A percentile compares a stretch with the other conserved stretches of the same genome.
phyloP scores from a whole-genome alignment of 208 protist species.

The Wallacemonas sp. region DNA sequence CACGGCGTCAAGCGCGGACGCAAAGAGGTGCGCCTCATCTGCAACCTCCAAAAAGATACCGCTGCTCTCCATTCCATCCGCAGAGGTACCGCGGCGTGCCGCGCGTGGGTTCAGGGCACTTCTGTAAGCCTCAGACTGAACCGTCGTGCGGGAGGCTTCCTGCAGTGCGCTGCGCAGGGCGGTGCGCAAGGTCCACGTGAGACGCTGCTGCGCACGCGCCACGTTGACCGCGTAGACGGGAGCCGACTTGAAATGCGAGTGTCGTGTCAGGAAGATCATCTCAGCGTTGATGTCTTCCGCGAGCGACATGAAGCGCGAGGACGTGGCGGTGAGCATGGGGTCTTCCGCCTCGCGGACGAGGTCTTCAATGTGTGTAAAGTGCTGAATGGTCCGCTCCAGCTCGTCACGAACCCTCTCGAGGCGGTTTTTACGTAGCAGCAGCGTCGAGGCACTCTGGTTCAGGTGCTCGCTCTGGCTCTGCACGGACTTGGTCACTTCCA shows the following conservation, averaged over 20 bases:
- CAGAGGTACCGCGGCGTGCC: background rate
- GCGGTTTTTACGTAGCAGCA: conserved; percentile 72
- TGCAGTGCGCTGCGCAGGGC: conserved; percentile 41
- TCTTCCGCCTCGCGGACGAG: conserved; percentile 66
- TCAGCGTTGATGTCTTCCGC: conserved; percentile 79
- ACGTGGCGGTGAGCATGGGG: conserved; percentile 55
- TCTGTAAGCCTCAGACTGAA: background rate
- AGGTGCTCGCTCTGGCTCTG: conserved; percentile 78
- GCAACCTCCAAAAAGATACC: no score
- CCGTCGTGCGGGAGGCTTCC: conserved; percentile 8
- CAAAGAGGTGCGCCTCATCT: conserved; percentile 26
- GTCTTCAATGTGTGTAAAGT: conserved; percentile 83
- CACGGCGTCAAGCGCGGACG: conserved; percentile 34
- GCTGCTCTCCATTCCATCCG: no score
- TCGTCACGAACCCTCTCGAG: conserved; percentile 76
- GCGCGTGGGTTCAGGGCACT: background rate
- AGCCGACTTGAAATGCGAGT: conserved; percentile 76
- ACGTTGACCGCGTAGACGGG: conserved; percentile 68
- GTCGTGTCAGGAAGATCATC: conserved; percentile 70
- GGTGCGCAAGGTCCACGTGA: conserved; percentile 41
- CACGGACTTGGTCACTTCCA: conserved; percentile 62
- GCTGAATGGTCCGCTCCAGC: conserved; percentile 62
- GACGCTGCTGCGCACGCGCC: conserved; percentile 57
- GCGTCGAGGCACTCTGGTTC: conserved; percentile 68
- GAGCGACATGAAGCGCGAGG: conserved; percentile 62